phyloP scores from a whole-genome alignment of 2,329 filamentous ascomycete genomes.

The Alternaria conjuncta region DNA sequence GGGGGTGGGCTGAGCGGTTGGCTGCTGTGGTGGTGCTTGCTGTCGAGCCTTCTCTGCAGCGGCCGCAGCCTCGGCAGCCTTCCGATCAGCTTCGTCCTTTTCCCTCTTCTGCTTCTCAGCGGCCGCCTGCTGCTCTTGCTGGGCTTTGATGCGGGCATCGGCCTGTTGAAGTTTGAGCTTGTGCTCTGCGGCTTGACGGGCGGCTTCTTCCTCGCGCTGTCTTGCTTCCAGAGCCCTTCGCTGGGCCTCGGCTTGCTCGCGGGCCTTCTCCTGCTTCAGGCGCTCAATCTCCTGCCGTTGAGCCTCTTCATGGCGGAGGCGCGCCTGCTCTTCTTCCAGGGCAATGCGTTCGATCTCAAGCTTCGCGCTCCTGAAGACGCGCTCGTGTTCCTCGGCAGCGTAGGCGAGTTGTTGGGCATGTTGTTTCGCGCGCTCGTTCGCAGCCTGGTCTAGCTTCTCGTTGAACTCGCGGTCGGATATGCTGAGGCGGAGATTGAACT shows the following conservation, averaged over 20 bases:
- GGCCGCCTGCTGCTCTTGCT: conserved; percentile 40
- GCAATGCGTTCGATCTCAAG: conserved; percentile 59
- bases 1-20: conserved; percentile 13
- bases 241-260: conserved; percentile 47
- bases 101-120: conserved; percentile 35
- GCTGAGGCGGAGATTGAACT: conserved; percentile 53
- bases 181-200: conserved; percentile 34
- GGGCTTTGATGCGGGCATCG: conserved; percentile 38
- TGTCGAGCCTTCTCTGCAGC: conserved; percentile 32
- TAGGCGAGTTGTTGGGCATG: conserved; percentile 71
- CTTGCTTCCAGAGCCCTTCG: conserved; percentile 43
- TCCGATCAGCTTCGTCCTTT: conserved; percentile 39
- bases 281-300: conserved; percentile 49
- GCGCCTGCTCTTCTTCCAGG: conserved; percentile 50
- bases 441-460: conserved; percentile 66
- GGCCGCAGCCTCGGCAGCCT: conserved; percentile 35
- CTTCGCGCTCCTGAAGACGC: conserved; percentile 64
- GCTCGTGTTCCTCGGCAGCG: conserved; percentile 70
- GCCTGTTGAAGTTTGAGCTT: conserved; percentile 39
- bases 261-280: conserved; percentile 53
- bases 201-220: conserved; percentile 40
- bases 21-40: conserved; percentile 21
- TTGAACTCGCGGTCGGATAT: conserved; percentile 57
- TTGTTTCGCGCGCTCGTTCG: conserved; percentile 66
- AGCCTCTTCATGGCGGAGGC: conserved; percentile 42